Percentiles rank a stretch among this genome's conserved stretches.
These are phyloP conservation scores for Linanthus parryae DNA, from an alignment of 148 eudicot species.

Conservation along the genomic window DNA sequence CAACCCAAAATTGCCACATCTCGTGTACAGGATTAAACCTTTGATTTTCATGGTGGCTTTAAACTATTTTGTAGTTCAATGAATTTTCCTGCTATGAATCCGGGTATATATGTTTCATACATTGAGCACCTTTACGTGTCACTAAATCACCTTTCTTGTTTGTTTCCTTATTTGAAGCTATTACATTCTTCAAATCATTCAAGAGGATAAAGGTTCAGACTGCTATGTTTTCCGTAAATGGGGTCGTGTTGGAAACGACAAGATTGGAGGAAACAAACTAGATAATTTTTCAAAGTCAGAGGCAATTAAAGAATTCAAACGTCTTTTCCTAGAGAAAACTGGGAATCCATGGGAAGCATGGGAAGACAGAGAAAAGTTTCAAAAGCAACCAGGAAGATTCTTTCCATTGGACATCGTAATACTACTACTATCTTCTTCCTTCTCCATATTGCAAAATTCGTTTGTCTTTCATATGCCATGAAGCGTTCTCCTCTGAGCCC, in stretches of 20 bases:
- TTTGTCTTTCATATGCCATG: background rate
- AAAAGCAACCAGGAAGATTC: constrained; percentile 81
- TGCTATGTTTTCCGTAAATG: constrained; percentile 94
- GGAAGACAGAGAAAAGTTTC: constrained; percentile 60
- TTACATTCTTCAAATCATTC: constrained; percentile 91
- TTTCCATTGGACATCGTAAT: constrained; percentile 92
- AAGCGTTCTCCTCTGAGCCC: background rate
- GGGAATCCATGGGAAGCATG: constrained; percentile 96
- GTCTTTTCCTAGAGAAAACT: constrained; percentile 84
- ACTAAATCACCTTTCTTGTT: background rate
- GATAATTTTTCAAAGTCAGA: constrained; percentile 65
- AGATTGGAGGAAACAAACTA: constrained; percentile 66
- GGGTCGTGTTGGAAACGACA: constrained; percentile 93
- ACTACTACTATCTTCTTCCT: constrained; percentile 1
- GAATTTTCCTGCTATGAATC: too few species aligned
- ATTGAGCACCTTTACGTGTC: too few species aligned
- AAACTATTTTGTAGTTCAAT: too few species aligned
- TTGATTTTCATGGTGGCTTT: too few species aligned
- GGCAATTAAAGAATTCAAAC: constrained; percentile 70
- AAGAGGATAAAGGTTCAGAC: constrained; percentile 84
- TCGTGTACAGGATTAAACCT: too few species aligned
- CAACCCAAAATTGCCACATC: too few species aligned
- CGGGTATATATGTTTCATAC: too few species aligned
- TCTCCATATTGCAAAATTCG: background rate
- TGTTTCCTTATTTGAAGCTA: constrained; percentile 47